Evolutionary conservation across 257 asterid species (phyloP).

Genomic region (Salvia rosmarinus): DNA sequence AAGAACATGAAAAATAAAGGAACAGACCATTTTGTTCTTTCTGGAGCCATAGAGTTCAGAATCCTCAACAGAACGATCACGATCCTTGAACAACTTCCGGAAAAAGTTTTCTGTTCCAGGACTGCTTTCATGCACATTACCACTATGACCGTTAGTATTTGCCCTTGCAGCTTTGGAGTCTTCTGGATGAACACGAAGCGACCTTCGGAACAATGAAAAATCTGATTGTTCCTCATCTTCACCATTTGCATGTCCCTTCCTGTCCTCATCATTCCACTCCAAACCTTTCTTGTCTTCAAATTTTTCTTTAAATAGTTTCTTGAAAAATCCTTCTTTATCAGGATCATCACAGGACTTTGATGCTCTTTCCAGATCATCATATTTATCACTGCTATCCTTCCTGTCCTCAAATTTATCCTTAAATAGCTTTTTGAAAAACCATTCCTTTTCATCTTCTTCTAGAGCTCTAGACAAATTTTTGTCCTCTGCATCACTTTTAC

Average conservation of each 20-base stretch:
- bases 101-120: slow-evolving; percentile 91
- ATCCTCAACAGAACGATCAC: slow-evolving; percentile 89
- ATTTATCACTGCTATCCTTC: slow-evolving; percentile 64
- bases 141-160: slow-evolving; percentile 46
- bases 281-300: slow-evolving; percentile 70
- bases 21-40: slow-evolving; percentile 76
- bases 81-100: slow-evolving; percentile 87
- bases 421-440: slow-evolving; percentile 71
- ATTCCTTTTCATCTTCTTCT: slow-evolving; percentile 83
- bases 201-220: slow-evolving; percentile 64
- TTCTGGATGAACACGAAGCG: slow-evolving; percentile 88
- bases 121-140: slow-evolving; percentile 71
- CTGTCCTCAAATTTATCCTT: slow-evolving; percentile 80
- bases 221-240: slow-evolving; percentile 82
- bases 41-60: slow-evolving; percentile 86
- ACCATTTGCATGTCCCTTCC: slow-evolving; percentile 56
- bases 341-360: slow-evolving; percentile 64
- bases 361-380: slow-evolving; percentile 58
- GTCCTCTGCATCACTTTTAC: slow-evolving; percentile 67
- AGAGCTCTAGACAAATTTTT: slow-evolving; percentile 52
- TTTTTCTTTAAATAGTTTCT: slow-evolving; percentile 73
- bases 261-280: slow-evolving; percentile 55
- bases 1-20: slow-evolving; percentile 25
- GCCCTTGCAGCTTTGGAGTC: slow-evolving; percentile 58
- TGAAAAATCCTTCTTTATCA: slow-evolving; percentile 85